phyloP scores from a whole-genome alignment of 345 rosid species.

The Geranium brycei region DNA sequence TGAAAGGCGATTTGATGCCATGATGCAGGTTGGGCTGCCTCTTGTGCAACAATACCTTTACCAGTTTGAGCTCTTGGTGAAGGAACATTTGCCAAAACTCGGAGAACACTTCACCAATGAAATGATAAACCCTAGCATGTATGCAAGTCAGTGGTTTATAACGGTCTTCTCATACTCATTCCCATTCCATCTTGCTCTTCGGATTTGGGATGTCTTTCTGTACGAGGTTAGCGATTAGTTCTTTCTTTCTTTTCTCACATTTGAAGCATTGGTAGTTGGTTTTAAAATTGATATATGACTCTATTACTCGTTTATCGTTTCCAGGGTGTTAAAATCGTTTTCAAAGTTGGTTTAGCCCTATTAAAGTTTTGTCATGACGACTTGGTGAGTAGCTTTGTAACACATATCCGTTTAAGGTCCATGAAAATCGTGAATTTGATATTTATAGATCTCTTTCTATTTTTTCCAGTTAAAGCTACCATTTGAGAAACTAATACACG shows the following conservation, averaged over 20 bases:
- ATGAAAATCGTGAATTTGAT: neutral
- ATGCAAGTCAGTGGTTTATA: constrained; percentile 98
- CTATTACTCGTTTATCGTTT: neutral
- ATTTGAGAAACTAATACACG: constrained; percentile 84
- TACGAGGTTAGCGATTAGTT: constrained; percentile 45
- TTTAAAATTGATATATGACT: neutral
- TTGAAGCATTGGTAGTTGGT: neutral
- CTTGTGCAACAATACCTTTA: constrained; percentile 79
- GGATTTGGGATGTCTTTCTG: constrained; percentile 97
- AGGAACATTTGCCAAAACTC: constrained; percentile 72
- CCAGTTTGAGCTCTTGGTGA: constrained; percentile 67
- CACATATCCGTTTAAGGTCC: neutral
- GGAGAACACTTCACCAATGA: constrained; percentile 79
- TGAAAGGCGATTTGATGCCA: no score
- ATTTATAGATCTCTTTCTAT: neutral
- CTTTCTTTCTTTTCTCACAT: neutral
- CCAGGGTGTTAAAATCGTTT: constrained; percentile 93
- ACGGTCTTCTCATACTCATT: constrained; percentile 90
- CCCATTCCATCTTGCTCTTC: constrained; percentile 84
- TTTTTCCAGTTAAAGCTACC: constrained; percentile 52
- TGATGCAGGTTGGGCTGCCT: constrained; percentile 69
- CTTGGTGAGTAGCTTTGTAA: constrained; percentile 35
- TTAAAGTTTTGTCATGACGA: constrained; percentile 82
- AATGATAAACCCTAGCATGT: constrained; percentile 99
- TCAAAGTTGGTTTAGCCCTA: constrained; percentile 88